Conservation (phyloP, 306 rosid species). For the Medicago lupulina region DNA sequence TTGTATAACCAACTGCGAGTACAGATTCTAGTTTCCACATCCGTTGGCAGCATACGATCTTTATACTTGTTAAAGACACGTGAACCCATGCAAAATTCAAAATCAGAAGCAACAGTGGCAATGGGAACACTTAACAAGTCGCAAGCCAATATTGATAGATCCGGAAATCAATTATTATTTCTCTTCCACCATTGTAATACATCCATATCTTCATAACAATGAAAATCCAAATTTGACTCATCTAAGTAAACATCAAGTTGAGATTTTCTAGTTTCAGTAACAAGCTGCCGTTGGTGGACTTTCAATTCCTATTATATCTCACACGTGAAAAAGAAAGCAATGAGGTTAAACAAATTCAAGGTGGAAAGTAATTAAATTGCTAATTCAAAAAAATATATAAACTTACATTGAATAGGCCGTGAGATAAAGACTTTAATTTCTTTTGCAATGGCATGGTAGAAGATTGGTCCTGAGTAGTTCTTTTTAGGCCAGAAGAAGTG, state of each 20-base stretch:
- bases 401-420: neutral
- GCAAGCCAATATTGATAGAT: neutral
- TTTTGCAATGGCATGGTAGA: slow-evolving; percentile 2
- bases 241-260: slow-evolving; percentile 14
- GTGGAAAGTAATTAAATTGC: neutral
- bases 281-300: neutral
- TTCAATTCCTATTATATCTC: slow-evolving; percentile 26
- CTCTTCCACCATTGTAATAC: slow-evolving; percentile 8
- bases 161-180: neutral
- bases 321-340: neutral
- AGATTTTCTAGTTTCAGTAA: neutral
- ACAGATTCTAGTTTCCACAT: too few species aligned
- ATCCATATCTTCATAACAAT: neutral
- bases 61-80: too few species aligned
- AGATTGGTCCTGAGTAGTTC: neutral
- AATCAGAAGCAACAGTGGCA: too few species aligned
- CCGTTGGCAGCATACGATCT: too few species aligned
- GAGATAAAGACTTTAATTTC: neutral
- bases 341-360: neutral
- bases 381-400: too few species aligned
- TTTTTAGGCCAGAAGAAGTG: neutral
- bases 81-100: too few species aligned
- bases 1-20: too few species aligned
- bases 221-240: neutral
- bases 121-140: too few species aligned